Percentiles rank a stretch among this genome's conserved stretches.
Conservation (phyloP, 306 rosid species). For the Sindora glabra region DNA sequence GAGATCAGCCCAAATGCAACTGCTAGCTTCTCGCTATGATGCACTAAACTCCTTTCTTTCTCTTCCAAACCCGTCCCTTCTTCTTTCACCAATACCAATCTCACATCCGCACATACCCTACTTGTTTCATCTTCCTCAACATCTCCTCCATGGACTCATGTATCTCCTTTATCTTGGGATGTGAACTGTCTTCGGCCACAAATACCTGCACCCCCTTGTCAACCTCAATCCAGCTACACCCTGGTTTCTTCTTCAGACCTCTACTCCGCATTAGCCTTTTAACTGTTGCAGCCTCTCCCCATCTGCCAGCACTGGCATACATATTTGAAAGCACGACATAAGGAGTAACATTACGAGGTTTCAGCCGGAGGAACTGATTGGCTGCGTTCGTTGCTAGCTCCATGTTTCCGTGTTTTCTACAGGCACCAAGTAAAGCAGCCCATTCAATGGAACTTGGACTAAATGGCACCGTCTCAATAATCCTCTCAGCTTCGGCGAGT, state of each 20-base stretch:
- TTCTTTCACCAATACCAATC: conserved; percentile 54
- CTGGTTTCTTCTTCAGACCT: conserved; percentile 78
- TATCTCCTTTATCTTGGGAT: conserved; percentile 64
- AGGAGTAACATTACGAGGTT: conserved; percentile 60
- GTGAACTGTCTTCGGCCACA: conserved; percentile 74
- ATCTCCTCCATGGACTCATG: conserved; percentile 53
- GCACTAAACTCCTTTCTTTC: conserved; percentile 51
- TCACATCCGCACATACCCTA: conserved; percentile 59
- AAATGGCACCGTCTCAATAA: conserved; percentile 68
- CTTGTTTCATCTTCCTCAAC: conserved; percentile 47
- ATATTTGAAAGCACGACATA: conserved; percentile 61
- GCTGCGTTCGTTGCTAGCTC: conserved; percentile 74
- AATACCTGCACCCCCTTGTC: conserved; percentile 49
- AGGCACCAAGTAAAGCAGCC: conserved; percentile 82
- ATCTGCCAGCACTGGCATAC: conserved; percentile 58
- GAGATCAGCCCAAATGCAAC: conserved; percentile 64
- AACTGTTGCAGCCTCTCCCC: conserved; percentile 54
- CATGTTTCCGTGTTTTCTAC: conserved; percentile 73
- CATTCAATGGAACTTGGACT: conserved; percentile 58
- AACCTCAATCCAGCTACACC: conserved; percentile 84
- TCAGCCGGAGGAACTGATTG: conserved; percentile 44
- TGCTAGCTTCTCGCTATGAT: conserved; percentile 78
- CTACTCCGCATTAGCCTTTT: conserved; percentile 63
- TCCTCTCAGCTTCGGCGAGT: conserved; percentile 57
- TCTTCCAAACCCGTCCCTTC: conserved; percentile 47